Evolutionary conservation across 495 filamentous ascomycete genomes (phyloP), one percentile per base, ranked within the genome.

Genomic region (Extremus antarcticus): DNA sequence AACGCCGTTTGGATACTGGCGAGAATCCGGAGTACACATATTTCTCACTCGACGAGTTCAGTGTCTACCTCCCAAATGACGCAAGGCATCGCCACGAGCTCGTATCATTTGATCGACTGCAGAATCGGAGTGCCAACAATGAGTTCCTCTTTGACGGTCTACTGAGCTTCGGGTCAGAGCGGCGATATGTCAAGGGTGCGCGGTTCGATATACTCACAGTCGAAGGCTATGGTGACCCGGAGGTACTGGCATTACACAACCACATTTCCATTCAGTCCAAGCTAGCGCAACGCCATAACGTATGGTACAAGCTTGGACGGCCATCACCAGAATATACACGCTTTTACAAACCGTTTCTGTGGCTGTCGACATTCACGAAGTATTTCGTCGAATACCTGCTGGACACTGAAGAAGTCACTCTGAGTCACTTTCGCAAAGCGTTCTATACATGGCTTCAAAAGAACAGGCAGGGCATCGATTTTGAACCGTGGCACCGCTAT

Each of bases 321-420:
- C 81, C 84, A 4, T 66, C 80, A 0, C 23, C 57, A 0, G 77
- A 81, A 46, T 90, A 90, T 57, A 43, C 21, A 35, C 63, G 78
- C 20, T 88, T 79, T 58, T 71, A 81, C 52, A 48, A 71, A 4
- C 71, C 76, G 0, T 88, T 87, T 53, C 52, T 78, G 0, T 89
- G 85, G 86, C 59, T 88, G 16, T 82, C 77, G 0, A 76, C 81
- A 47, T 68, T 88, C 13, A 73, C 76, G 1, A 88, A 87, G 60
- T 78, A 86, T 59, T 74, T 85, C 38, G 69, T 87, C 16, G 84
- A 87, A 55, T 88, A 76, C 58, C 69, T 79, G 39, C 57, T 70
- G 2, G 50, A 62, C 9, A 47, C 65, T 2, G 59, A 61, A 0
- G 55, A 62, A 2, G 74, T 82, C 1, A 59, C 61, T 2, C 57